A percentile compares a stretch with the other conserved stretches of the same genome.
Evolutionary conservation across 768 basidiomycete species (phyloP).

Genomic region (Amanita polypyramis): DNA sequence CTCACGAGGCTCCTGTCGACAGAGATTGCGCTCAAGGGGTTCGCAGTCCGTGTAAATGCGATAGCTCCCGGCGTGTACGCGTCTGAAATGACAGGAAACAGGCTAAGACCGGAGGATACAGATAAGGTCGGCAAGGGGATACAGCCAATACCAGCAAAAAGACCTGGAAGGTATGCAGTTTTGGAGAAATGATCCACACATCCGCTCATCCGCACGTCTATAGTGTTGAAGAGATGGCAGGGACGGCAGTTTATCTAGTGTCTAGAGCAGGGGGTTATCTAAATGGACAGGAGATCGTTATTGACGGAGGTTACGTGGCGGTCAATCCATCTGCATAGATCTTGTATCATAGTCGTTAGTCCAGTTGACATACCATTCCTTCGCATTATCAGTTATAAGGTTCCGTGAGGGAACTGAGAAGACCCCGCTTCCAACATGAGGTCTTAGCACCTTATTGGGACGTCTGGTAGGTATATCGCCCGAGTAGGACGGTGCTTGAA

Average conservation of each 20-base stretch:
- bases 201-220: background rate
- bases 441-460: too few species aligned
- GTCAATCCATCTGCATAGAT: slow-evolving; percentile 51
- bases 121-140: slow-evolving; percentile 52
- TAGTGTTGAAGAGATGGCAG: slow-evolving; percentile 68
- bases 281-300: slow-evolving; percentile 68
- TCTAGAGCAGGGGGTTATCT: slow-evolving; percentile 65
- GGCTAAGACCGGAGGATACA: slow-evolving; percentile 33
- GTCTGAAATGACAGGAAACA: slow-evolving; percentile 62
- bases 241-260: slow-evolving; percentile 65
- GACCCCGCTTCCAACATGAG: too few species aligned
- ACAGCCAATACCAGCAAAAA: slow-evolving; percentile 47
- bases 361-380: too few species aligned
- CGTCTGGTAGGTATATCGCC: too few species aligned
- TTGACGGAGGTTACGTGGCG: slow-evolving; percentile 66
- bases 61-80: slow-evolving; percentile 70
- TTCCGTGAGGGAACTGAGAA: too few species aligned
- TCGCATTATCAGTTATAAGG: background rate
- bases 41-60: slow-evolving; percentile 63
- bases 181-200: background rate
- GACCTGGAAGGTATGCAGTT: slow-evolving; percentile 56
- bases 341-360: too few species aligned
- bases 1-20: slow-evolving; percentile 71
- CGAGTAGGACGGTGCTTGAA: too few species aligned
- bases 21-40: slow-evolving; percentile 58